Percentiles rank a stretch among this genome's conserved stretches.
These are phyloP conservation scores for Botrytis fragariae DNA, from an alignment of 2,329 filamentous ascomycete species.

Conservation along the genomic window DNA sequence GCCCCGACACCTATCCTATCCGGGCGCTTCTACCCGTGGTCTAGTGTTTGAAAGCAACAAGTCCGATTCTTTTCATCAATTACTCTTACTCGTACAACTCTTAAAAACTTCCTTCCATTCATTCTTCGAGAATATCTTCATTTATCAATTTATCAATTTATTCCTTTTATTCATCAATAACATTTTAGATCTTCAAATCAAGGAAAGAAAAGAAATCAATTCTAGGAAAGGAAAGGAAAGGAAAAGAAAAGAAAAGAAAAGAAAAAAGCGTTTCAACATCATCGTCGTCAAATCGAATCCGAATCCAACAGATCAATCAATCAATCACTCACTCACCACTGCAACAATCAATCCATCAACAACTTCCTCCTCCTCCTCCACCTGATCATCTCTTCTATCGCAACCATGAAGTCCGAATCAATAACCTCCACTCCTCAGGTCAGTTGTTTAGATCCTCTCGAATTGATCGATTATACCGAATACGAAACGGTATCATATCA, in stretches of 20 bases:
- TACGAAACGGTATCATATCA: slow-evolving; percentile 62
- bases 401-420: slow-evolving; percentile 13
- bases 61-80: not conserved
- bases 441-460: slow-evolving; percentile 43
- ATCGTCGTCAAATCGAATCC: not conserved
- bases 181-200: not conserved
- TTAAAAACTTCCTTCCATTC: not conserved
- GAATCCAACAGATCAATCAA: not conserved
- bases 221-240: not conserved
- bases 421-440: slow-evolving; percentile 27
- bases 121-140: not conserved
- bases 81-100: not conserved
- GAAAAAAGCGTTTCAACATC: not conserved
- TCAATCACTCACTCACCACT: too few species aligned
- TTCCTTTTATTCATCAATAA: not conserved
- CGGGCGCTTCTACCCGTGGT: not conserved
- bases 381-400: not conserved
- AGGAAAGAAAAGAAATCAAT: not conserved
- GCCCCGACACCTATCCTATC: not conserved
- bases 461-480: slow-evolving; percentile 60
- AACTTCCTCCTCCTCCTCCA: not conserved
- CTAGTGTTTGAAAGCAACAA: not conserved
- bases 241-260: too few species aligned
- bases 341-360: not conserved
- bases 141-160: not conserved